A percentile compares a stretch with the other conserved stretches of the same genome.
Evolutionary conservation across 257 asterid genomes (phyloP).

Genomic region (Haberlea rhodopensis): DNA sequence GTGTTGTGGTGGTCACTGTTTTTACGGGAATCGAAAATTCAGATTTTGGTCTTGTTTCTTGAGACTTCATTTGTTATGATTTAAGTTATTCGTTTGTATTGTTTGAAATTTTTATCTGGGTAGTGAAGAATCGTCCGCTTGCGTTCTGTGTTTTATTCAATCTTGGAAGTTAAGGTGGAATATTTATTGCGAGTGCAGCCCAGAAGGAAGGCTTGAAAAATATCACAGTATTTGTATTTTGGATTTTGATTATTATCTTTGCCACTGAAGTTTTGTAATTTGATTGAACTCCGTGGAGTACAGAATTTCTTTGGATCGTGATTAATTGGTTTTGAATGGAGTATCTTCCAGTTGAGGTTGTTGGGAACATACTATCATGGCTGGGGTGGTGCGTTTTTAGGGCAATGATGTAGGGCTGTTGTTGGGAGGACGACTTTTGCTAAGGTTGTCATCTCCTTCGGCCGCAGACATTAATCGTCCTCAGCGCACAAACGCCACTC

Average conservation of each 20-base stretch:
- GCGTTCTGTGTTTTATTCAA: no score
- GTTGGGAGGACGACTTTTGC: no score
- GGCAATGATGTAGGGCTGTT: no score
- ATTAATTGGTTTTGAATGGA: constrained; percentile 50
- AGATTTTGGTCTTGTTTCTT: constrained; percentile 18
- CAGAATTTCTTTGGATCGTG: constrained; percentile 20
- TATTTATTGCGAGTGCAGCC: constrained; percentile 19
- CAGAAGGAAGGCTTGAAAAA: constrained; percentile 24
- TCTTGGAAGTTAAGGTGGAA: constrained; percentile 7
- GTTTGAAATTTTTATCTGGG: constrained; percentile 10
- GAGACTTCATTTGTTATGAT: constrained; percentile 15
- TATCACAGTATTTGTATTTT: no score
- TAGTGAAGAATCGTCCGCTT: constrained; percentile 18
- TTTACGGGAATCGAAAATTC: constrained; percentile 13
- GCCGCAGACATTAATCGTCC: no score
- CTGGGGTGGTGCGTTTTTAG: no score
- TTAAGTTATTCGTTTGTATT: constrained; percentile 17
- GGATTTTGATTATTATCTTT: constrained; percentile 10
- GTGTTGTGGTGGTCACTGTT: constrained; percentile 14
- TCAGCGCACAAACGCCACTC: no score
- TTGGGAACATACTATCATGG: constrained; percentile 75
- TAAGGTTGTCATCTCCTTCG: no score
- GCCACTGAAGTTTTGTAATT: constrained; percentile 21
- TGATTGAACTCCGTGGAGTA: constrained; percentile 28
- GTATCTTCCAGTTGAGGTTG: constrained; percentile 84